phyloP scores from a whole-genome alignment of 179 eudicot genomes.

The Silene coronaria region DNA sequence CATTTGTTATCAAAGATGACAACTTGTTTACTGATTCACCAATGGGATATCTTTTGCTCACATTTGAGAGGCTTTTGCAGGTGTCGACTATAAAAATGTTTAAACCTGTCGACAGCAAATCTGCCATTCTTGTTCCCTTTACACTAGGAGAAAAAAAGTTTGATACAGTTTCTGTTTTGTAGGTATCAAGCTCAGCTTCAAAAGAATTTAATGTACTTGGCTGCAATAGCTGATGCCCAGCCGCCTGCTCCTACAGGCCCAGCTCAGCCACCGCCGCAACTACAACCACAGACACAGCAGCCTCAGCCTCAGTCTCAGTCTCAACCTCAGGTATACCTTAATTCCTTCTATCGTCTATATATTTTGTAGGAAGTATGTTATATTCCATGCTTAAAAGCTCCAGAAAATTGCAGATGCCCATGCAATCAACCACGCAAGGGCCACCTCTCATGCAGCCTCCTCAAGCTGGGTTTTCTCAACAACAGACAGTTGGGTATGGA shows the following conservation, averaged over 20 bases:
- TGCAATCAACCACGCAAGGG: slow-evolving; percentile 60
- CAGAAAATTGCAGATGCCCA: slow-evolving; percentile 41
- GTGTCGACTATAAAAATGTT: neutral
- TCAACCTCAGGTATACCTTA: slow-evolving; percentile 17
- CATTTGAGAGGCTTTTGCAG: slow-evolving; percentile 3
- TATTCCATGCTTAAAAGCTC: neutral
- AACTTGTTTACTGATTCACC: neutral
- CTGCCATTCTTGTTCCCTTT: neutral
- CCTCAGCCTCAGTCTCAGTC: slow-evolving; percentile 15
- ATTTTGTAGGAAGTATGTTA: neutral
- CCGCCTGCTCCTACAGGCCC: slow-evolving; percentile 70
- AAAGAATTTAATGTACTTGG: slow-evolving; percentile 90
- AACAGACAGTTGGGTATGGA: slow-evolving; percentile 31
- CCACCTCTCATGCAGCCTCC: slow-evolving; percentile 60
- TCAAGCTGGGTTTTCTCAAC: slow-evolving; percentile 55
- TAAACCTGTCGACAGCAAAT: neutral
- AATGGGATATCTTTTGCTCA: neutral
- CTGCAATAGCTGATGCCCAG: slow-evolving; percentile 97
- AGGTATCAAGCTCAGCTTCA: slow-evolving; percentile 97
- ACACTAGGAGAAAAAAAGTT: neutral
- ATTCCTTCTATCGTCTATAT: neutral
- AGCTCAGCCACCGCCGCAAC: slow-evolving; percentile 36
- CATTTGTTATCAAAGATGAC: neutral
- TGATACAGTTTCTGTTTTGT: neutral
- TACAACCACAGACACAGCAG: slow-evolving; percentile 37